phyloP scores from a whole-genome alignment of 768 basidiomycete species.

The Neoboletus magnificus region DNA sequence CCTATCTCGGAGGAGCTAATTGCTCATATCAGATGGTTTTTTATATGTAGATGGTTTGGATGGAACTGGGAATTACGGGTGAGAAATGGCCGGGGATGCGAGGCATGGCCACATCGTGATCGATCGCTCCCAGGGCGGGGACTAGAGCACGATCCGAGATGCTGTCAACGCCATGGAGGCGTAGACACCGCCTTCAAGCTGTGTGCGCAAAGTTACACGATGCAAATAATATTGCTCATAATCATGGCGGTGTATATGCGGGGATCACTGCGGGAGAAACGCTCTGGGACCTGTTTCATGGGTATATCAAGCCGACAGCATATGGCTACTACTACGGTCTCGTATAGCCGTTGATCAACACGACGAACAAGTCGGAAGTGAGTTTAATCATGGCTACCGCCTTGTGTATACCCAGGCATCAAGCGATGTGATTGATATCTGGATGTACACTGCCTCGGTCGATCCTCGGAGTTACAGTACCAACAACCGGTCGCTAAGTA shows the following conservation, averaged over 20 bases:
- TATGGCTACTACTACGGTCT: constrained; percentile 18
- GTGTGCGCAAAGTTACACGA: constrained; percentile 12
- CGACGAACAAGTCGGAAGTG: constrained; percentile 18
- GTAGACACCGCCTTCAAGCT: constrained; percentile 12
- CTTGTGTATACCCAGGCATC: constrained; percentile 6
- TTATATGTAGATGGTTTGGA: neutral
- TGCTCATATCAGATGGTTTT: neutral
- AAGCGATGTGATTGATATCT: constrained; percentile 13
- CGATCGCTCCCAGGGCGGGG: constrained; percentile 9
- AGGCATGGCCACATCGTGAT: neutral
- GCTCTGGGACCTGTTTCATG: neutral
- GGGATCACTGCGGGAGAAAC: neutral
- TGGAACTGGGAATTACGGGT: constrained; percentile 15
- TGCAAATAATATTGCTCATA: constrained; percentile 4
- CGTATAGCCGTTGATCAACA: constrained; percentile 11
- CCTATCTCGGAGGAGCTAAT: neutral
- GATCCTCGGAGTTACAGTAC: constrained; percentile 15
- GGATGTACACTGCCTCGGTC: constrained; percentile 17
- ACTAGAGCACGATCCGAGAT: constrained; percentile 11
- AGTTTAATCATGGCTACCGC: neutral
- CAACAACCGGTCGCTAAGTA: neutral
- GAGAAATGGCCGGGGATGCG: neutral
- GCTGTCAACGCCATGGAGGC: constrained; percentile 13
- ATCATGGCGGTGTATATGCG: constrained; percentile 13
- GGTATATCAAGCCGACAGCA: constrained; percentile 14